Evolutionary conservation across 2,329 filamentous ascomycete species (phyloP).

Genomic region (Xylariales sp.): DNA sequence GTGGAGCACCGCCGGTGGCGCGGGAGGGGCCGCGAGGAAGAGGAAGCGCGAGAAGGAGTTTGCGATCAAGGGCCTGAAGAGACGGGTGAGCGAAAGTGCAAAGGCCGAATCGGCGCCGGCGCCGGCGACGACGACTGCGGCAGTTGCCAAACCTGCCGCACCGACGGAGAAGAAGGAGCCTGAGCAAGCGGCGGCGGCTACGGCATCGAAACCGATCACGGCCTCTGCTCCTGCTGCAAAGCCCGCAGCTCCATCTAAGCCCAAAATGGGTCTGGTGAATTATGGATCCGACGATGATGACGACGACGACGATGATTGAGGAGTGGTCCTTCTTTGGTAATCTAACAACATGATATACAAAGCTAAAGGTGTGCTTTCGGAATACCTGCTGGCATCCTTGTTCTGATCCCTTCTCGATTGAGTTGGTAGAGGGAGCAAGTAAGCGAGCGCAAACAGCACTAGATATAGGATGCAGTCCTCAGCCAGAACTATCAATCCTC

Average conservation of each 20-base stretch:
- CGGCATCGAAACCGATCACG: background rate
- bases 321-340: too few species aligned
- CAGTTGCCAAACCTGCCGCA: background rate
- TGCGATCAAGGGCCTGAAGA: slow-evolving; percentile 25
- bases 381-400: too few species aligned
- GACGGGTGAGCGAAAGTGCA: slow-evolving; percentile 30
- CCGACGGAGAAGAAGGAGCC: background rate
- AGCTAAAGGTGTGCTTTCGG: too few species aligned
- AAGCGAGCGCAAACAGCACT: too few species aligned
- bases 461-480: too few species aligned
- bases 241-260: slow-evolving; percentile 13
- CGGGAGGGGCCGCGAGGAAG: slow-evolving; percentile 28
- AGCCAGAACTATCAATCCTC: too few species aligned
- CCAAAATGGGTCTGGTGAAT: slow-evolving; percentile 41
- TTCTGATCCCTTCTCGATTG: too few species aligned
- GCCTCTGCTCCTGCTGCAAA: background rate
- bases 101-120: slow-evolving; percentile 17
- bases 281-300: slow-evolving; percentile 55
- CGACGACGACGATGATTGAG: too few species aligned
- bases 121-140: slow-evolving; percentile 7
- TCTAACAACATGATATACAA: too few species aligned
- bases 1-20: slow-evolving; percentile 16
- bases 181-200: background rate
- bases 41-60: slow-evolving; percentile 31
- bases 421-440: too few species aligned